Evolutionary conservation across 768 basidiomycete genomes (phyloP).

Genomic region (Cystobasidiopsis lactophilus): DNA sequence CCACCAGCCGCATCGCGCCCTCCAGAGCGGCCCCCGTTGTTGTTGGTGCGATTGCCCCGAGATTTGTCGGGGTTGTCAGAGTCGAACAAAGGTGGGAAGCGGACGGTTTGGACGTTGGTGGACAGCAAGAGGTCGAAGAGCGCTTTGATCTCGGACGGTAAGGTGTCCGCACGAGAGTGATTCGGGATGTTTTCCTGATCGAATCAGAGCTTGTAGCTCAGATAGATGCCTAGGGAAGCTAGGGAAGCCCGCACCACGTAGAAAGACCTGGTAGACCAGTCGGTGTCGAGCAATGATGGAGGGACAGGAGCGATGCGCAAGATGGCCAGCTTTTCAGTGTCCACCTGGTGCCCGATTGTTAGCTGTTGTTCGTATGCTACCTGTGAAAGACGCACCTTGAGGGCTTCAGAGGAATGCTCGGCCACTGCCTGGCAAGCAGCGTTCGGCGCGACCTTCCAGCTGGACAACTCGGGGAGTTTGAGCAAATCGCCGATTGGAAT

Average conservation of each 20-base stretch:
- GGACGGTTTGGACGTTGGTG: conserved; percentile 3
- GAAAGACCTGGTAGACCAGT: conserved; percentile 9
- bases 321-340: no score
- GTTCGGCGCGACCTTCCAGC: no score
- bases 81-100: conserved; percentile 12
- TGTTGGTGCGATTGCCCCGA: neutral
- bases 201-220: no score
- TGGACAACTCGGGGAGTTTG: no score
- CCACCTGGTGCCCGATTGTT: no score
- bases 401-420: no score
- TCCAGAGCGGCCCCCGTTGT: neutral
- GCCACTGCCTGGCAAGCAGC: no score
- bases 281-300: neutral
- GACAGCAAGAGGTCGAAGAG: conserved; percentile 9
- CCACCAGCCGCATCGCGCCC: neutral
- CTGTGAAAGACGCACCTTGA: no score
- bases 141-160: neutral
- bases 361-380: no score
- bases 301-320: no score
- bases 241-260: conserved; percentile 10
- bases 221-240: neutral
- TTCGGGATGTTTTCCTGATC: conserved; percentile 15
- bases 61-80: neutral
- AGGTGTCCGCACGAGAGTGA: neutral
- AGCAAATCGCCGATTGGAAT: no score